phyloP scores from a whole-genome alignment of 2,329 filamentous ascomycete genomes.

The Setomelanomma holmii region DNA sequence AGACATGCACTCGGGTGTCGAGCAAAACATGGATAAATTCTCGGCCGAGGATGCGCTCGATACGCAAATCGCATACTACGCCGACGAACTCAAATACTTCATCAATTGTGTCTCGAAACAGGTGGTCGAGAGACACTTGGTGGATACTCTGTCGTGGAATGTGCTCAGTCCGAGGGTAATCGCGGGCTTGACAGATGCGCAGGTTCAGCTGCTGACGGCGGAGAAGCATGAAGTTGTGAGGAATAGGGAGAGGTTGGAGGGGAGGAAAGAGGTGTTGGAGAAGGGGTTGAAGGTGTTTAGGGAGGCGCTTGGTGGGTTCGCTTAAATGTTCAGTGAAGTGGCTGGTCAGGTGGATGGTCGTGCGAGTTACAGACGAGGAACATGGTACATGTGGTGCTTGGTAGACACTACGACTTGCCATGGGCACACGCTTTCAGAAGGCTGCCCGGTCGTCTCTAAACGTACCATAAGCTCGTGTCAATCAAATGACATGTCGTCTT shows the following conservation, averaged over 20 bases:
- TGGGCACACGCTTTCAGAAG: too few species aligned
- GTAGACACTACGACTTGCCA: too few species aligned
- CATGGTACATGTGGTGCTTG: too few species aligned
- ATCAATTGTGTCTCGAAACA: background rate
- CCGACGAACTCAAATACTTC: background rate
- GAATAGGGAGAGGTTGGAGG: constrained; percentile 29
- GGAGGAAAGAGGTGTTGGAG: background rate
- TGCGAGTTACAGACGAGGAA: too few species aligned
- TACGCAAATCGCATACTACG: background rate
- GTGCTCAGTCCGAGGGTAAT: background rate
- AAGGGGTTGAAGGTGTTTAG: background rate
- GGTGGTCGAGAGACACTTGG: background rate
- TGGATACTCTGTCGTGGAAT: background rate
- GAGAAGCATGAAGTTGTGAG: constrained; percentile 56
- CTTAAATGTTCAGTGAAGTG: background rate
- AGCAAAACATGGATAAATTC: background rate
- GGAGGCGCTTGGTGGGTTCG: background rate
- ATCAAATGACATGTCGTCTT: too few species aligned
- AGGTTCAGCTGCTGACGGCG: constrained; percentile 8
- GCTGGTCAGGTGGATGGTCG: background rate
- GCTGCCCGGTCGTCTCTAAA: too few species aligned
- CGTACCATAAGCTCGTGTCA: too few species aligned
- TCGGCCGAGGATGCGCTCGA: background rate
- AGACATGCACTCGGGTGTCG: background rate
- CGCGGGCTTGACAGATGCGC: background rate